Evolutionary conservation across 176 grass and related monocot genomes (phyloP), one percentile per base, ranked within the genome.

Genomic region (Oryza officinalis): DNA sequence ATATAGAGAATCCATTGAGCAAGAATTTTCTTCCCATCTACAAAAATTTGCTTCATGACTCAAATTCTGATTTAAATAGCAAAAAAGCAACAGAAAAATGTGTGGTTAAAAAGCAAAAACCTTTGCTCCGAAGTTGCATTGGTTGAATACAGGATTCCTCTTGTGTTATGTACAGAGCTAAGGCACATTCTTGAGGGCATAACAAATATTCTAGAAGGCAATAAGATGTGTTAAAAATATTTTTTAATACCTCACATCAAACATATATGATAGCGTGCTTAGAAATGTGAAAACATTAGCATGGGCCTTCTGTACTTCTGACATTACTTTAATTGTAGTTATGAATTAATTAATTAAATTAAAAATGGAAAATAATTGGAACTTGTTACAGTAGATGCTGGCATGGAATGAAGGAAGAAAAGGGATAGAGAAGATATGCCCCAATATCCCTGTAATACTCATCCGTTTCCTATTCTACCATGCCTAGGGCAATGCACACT

Each of bases 101-200:
- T 49, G 31, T 25, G 40, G 18, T 35, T 71, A 69, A 52, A 49
- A 82, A 38, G 79, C 17, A 73, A 27, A 59, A 61, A 94, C 93
- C 87, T 94, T 69, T 81, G 84, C 43, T 86, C 83, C 69, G 68
- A 72, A 78, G 71, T 83, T 69, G 69, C n/a, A 33, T 80, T 88
- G 50, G 80, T 86, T 75, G 57, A 25, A 61, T 86, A 85, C 27
- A 92, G 70, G 45, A 88, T 76, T 30, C 93, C 87, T 43, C 92
- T 94, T 52, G 81, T 86, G 45, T 94, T 94, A 85, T 94, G 93
- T 73, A 81, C 72, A 69, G 82, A 77, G 65, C 84, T 94, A 61
- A 94, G 77, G 70, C 93, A 92, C 85, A 94, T 94, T 88, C 93
- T 89, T 63, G 93, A 94, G 40, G 90, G 93, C 87, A 94, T 90